Base-by-base conservation (phyloP, 805 yeast species). In the Debaryomyces castellii region DNA sequence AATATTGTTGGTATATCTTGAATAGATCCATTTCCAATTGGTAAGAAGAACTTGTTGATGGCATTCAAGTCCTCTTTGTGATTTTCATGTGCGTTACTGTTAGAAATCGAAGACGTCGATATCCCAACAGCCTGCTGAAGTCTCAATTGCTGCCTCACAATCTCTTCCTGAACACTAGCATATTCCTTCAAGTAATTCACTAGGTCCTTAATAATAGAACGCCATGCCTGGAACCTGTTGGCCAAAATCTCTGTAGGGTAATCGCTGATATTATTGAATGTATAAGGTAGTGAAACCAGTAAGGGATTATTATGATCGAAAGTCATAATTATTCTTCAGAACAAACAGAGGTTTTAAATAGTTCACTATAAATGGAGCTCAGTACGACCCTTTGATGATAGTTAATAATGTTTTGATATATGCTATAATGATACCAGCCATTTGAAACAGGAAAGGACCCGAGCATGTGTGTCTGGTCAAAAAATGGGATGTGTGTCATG, bases 231-330 rank as follows among this genome's bases (percentile, higher is more conserved):
- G 63, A 92, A 91, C 51, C 98, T 74, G 23, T 80, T 76, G 2
- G 96, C 94, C 48, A 92, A 71, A 5, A 87, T 80, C 47, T 91
- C 97, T 1, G 97, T 90, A 9, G 98, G 98, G 47, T 56, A 71
- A 39, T 72, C 76, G 23, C 58, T 54, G n/a, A 58, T 63, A 14
- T 52, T 44, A 39, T 51, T 49, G 50, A 71, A 72, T 33, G 59
- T 59, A 54, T 66, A 64, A 22, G 76, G 76, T 37, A 72, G 61
- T 16, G 63, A 51, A 44, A 69, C 74, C 49, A 65, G 65, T 47
- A 71, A 63, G 14, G 77, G 77, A 52, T 71, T 71, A 23, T 46
- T 46, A 39, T 49, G 53, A 44, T 57, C 60, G 10, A 25, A 14
- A 4, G 43, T 39, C 46, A 43, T 43, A 30, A 11, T 33, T 22